Base-by-base conservation (phyloP, 208 protist genomes). In the Phytomonas francai region DNA sequence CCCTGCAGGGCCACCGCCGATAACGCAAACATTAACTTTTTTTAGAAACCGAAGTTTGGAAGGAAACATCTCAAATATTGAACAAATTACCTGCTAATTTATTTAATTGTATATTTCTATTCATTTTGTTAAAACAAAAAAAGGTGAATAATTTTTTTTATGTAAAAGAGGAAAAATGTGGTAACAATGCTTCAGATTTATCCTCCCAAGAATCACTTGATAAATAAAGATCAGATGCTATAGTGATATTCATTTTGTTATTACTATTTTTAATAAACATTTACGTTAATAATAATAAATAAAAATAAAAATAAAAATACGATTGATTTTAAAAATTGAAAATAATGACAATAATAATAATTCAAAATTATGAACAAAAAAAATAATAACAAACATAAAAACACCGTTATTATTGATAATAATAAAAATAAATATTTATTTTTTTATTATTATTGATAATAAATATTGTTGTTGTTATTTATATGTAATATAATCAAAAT, bases 1-100 rank as follows among this genome's bases (percentile, higher is more conserved):
- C 33, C 92, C 92, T 22, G 86, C 83, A 25, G 92, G 87, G 11
- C 92, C 92, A 30, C 87, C 92, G 39, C 92, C 92, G 62, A 97
- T 79, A 12, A 95, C 87, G 59, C 89, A 94, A 7, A 97, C 87
- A 64, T 97, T 85, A n/a, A 89, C 78, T 42, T 81, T 88, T 58
- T 79, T 89, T 9, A 54, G 45, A 54, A 54, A 25, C 19, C 45
- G 19, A 54, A 54, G 59, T 12, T 33, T 74, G 72, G 31, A 27
- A 36, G 28, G 36, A 33, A 29, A 74, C 31, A 1, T 66, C 73
- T 5, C 25, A 22, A 54, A 25, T 54, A 54, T 54, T 9, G 45
- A 45, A 66, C 19, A 29, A 59, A 11, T 29, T 59, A 32, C 8
- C 8, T 59, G 29, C 3, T 59, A 8, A 8, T 59, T 59, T 29